A percentile compares a stretch with the other conserved stretches of the same genome.
Evolutionary conservation across 2,329 filamentous ascomycete species (phyloP).

Genomic region (Monosporascus sp.): DNA sequence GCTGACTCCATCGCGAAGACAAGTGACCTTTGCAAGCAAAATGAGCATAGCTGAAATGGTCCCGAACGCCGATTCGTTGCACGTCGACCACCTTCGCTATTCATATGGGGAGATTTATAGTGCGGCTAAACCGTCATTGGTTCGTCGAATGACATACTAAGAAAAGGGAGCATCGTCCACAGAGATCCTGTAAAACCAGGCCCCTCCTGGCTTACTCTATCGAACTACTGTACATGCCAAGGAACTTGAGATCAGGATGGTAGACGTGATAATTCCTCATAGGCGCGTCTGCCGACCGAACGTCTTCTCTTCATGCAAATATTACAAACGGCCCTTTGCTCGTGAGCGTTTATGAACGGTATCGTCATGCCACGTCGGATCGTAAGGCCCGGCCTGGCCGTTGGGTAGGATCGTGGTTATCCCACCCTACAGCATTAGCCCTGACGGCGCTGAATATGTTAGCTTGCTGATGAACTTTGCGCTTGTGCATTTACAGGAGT

Average conservation of each 20-base stretch:
- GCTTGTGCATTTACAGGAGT: slow-evolving; percentile 89
- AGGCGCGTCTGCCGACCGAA: slow-evolving; percentile 90
- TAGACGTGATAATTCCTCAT: slow-evolving; percentile 93
- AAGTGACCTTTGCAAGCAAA: too few relatives aligned
- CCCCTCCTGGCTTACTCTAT: too few relatives aligned
- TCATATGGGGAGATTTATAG: too few relatives aligned
- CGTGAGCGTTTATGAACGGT: slow-evolving; percentile 91
- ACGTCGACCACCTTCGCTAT: too few relatives aligned
- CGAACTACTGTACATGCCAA: slow-evolving; percentile 49
- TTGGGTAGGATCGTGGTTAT: slow-evolving; percentile 59
- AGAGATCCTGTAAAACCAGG: too few relatives aligned
- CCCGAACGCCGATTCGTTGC: too few relatives aligned
- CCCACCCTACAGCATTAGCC: slow-evolving; percentile 25
- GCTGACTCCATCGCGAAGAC: too few relatives aligned
- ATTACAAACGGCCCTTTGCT: slow-evolving; percentile 90
- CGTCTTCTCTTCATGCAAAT: slow-evolving; percentile 92
- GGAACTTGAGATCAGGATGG: slow-evolving; percentile 80
- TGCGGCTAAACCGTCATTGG: too few relatives aligned
- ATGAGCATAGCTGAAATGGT: too few relatives aligned
- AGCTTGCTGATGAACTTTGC: slow-evolving; percentile 81
- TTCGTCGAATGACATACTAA: too few relatives aligned
- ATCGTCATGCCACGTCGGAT: slow-evolving; percentile 91
- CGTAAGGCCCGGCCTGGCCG: slow-evolving; percentile 90
- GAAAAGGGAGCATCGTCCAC: too few relatives aligned
- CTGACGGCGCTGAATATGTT: slow-evolving; percentile 41